These are phyloP conservation scores for Onygenales sp. DNA, from an alignment of 2,329 filamentous ascomycete genomes.

Conservation along the genomic window DNA sequence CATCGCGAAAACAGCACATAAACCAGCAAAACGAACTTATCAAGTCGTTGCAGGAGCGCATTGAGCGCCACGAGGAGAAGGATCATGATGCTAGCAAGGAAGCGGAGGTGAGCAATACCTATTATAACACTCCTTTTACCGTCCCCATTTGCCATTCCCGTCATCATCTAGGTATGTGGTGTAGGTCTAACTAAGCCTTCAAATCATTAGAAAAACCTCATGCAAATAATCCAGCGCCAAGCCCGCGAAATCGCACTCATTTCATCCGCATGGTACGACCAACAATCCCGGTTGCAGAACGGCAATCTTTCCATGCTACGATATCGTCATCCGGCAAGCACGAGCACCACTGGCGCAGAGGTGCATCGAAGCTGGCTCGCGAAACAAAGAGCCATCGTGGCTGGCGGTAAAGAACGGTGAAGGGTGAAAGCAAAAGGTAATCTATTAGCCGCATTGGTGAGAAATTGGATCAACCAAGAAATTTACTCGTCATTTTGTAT, in stretches of 20 bases:
- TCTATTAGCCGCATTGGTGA: too few relatives aligned
- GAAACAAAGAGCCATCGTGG: constrained; percentile 28
- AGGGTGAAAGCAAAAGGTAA: not conserved
- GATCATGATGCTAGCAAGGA: constrained; percentile 29
- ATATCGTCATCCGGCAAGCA: constrained; percentile 24
- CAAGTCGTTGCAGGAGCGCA: constrained; percentile 32
- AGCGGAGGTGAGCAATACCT: constrained; percentile 24
- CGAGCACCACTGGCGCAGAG: constrained; percentile 22
- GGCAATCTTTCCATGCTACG: constrained; percentile 32
- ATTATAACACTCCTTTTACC: not conserved
- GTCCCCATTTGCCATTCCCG: not conserved
- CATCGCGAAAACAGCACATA: constrained; percentile 25
- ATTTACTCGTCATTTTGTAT: too few relatives aligned
- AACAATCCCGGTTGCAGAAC: constrained; percentile 36
- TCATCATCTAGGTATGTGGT: not conserved
- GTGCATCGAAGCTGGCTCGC: constrained; percentile 36
- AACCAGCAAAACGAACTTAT: constrained; percentile 34
- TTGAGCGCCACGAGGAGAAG: constrained; percentile 31
- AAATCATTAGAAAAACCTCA: constrained; percentile 26
- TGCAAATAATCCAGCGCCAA: constrained; percentile 30
- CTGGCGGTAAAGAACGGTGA: not conserved
- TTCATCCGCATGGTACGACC: constrained; percentile 39
- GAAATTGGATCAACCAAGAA: too few relatives aligned
- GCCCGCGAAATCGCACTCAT: constrained; percentile 36
- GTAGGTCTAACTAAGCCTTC: not conserved